phyloP scores from a whole-genome alignment of 306 rosid species.

The Rosa multiflora region DNA sequence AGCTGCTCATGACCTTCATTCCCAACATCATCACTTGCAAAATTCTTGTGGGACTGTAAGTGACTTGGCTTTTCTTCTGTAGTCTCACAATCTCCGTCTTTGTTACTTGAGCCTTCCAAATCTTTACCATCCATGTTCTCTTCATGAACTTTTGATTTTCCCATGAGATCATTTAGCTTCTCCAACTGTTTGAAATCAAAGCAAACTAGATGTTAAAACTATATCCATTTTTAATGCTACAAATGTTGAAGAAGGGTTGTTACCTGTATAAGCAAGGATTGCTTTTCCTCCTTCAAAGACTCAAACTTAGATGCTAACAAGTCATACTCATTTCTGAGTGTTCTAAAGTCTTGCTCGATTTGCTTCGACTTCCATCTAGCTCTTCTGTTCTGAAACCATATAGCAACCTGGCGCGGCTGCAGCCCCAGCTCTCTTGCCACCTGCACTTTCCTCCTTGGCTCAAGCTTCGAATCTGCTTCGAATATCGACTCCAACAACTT shows the following conservation, averaged over 20 bases:
- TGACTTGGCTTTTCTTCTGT: conserved; percentile 23
- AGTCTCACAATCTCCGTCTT: conserved; percentile 26
- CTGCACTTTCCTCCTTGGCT: conserved; percentile 76
- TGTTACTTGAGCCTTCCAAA: conserved; percentile 36
- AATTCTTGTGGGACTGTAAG: conserved; percentile 32
- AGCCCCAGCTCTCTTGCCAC: conserved; percentile 80
- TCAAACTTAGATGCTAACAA: conserved; percentile 54
- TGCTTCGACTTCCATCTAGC: conserved; percentile 96
- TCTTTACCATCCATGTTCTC: conserved; percentile 26
- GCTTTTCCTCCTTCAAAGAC: conserved; percentile 70
- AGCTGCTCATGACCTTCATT: conserved; percentile 34
- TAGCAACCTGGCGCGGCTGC: conserved; percentile 92
- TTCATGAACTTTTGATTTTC: conserved; percentile 30
- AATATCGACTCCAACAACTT: conserved; percentile 64
- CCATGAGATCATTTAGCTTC: conserved; percentile 48
- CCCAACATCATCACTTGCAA: conserved; percentile 18
- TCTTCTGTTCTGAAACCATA: conserved; percentile 95
- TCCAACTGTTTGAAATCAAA: conserved; percentile 49
- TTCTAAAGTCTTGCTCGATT: conserved; percentile 65
- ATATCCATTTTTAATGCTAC: not conserved
- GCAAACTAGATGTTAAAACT: not conserved
- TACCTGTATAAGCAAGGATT: conserved; percentile 74
- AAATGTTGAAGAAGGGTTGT: not conserved
- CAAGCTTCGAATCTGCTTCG: conserved; percentile 78
- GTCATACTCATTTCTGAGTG: conserved; percentile 65